Evolutionary conservation across 2,329 filamentous ascomycete species (phyloP).

Genomic region (Fusarium torulosum): DNA sequence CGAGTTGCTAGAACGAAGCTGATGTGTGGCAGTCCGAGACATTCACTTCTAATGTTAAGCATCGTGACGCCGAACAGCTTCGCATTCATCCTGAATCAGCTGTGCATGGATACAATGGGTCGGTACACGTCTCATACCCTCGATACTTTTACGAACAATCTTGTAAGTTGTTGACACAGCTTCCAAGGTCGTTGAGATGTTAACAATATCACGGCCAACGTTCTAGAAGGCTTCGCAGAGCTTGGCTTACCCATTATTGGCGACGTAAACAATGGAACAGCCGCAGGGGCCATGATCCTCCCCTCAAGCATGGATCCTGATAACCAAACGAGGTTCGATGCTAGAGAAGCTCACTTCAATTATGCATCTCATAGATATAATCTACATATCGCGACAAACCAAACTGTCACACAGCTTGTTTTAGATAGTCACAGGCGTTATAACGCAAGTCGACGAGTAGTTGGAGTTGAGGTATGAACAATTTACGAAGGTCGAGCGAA

Average conservation of each 20-base stretch:
- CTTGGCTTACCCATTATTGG: conserved; percentile 25
- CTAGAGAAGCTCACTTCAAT: conserved; percentile 29
- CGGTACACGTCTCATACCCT: conserved; percentile 29
- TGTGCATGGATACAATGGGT: conserved; percentile 17
- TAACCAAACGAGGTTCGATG: conserved; percentile 22
- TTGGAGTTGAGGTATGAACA: conserved; percentile 25
- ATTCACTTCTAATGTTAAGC: conserved; percentile 15
- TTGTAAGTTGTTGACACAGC: background rate
- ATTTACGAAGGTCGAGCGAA: background rate
- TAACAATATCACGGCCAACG: conserved; percentile 3
- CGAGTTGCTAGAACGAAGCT: background rate
- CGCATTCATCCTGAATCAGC: conserved; percentile 10
- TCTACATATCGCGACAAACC: conserved; percentile 18
- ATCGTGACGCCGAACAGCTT: conserved; percentile 2
- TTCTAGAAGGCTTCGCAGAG: conserved; percentile 19
- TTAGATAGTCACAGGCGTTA: conserved; percentile 1
- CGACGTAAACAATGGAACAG: conserved; percentile 25
- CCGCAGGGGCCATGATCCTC: conserved; percentile 23
- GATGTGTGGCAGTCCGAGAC: conserved; percentile 17
- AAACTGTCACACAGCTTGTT: conserved; percentile 18
- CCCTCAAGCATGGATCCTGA: conserved; percentile 30
- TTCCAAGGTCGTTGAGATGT: background rate
- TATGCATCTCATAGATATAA: background rate
- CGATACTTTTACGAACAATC: conserved; percentile 25
- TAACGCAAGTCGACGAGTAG: conserved; percentile 8